phyloP scores from a whole-genome alignment of 345 rosid genomes.

The Salix arbutifolia region DNA sequence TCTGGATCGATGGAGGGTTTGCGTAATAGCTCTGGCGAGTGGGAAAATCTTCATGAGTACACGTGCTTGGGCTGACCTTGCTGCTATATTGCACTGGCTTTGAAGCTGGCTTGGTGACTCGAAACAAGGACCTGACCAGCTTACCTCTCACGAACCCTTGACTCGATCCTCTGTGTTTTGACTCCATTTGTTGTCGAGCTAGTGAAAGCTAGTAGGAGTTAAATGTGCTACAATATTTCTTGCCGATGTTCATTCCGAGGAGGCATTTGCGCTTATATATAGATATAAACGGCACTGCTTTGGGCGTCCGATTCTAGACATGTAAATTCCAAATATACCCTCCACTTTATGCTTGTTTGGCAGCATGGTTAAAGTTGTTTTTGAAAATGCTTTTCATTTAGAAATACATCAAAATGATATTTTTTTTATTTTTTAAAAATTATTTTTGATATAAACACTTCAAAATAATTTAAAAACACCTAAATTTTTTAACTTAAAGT shows the following conservation, averaged over 20 bases:
- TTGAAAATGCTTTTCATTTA: no score
- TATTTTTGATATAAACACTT: no score
- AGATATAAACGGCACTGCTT: not conserved
- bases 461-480: no score
- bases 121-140: constrained; percentile 21
- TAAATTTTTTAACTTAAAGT: no score
- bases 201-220: not conserved
- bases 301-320: not conserved
- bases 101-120: constrained; percentile 3
- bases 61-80: constrained; percentile 4
- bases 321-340: not conserved
- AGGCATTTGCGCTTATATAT: not conserved
- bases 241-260: not conserved
- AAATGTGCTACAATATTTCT: not conserved
- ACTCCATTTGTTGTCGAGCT: constrained; percentile 21
- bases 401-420: no score
- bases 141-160: constrained; percentile 25
- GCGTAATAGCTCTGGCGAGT: not conserved
- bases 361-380: no score
- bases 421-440: no score
- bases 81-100: not conserved
- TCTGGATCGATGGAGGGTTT: not conserved
- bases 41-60: not conserved
- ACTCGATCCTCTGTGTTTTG: constrained; percentile 15
- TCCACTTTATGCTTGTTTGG: no score